These are phyloP conservation scores for Pueraria montana DNA, from an alignment of 306 rosid genomes.

Conservation along the genomic window DNA sequence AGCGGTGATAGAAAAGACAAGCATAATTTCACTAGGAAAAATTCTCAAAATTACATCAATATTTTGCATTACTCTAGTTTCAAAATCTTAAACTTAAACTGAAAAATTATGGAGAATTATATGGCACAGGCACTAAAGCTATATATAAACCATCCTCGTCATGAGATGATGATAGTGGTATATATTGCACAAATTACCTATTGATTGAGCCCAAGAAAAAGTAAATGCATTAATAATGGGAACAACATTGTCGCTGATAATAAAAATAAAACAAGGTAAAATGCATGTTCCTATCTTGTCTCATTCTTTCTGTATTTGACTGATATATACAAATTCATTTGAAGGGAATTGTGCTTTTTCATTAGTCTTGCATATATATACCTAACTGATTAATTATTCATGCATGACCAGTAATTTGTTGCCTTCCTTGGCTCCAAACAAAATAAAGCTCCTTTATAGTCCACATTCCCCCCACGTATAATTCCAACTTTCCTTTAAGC, in stretches of 20 bases:
- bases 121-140: too few species aligned
- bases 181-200: neutral
- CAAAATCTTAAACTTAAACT: neutral
- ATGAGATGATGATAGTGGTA: too few species aligned
- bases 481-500: slow-evolving; percentile 13
- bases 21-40: too few species aligned
- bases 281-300: slow-evolving; percentile 27
- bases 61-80: neutral
- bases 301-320: slow-evolving; percentile 32
- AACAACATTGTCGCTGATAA: neutral
- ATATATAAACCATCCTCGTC: too few species aligned
- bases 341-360: slow-evolving; percentile 30
- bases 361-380: neutral
- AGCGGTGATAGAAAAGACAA: too few species aligned
- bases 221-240: neutral
- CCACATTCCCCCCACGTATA: slow-evolving; percentile 38
- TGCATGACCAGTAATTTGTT: slow-evolving; percentile 45
- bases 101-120: neutral
- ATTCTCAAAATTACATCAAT: too few species aligned
- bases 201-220: neutral
- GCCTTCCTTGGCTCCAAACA: slow-evolving; percentile 54
- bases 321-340: neutral
- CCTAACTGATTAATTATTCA: slow-evolving; percentile 20
- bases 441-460: slow-evolving; percentile 43
- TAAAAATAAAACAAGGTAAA: slow-evolving; percentile 2